phyloP scores from a whole-genome alignment of 2,329 filamentous ascomycete species.

The Dryadomyces quercivorus region DNA sequence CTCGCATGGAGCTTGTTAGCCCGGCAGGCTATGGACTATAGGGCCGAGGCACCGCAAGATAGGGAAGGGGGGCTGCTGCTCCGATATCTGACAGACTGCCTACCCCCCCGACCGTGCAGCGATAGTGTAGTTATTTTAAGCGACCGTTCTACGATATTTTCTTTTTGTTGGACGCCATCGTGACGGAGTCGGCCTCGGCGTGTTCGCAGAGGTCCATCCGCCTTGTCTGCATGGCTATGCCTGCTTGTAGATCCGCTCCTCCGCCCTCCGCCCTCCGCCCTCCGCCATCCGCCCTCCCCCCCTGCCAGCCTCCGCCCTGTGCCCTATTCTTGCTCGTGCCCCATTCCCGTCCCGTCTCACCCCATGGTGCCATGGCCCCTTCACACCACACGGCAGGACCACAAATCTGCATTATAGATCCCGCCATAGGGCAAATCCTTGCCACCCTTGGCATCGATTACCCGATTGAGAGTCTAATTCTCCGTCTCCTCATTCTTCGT shows the following conservation, averaged over 20 bases:
- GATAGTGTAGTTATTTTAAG: neutral
- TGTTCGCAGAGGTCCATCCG: neutral
- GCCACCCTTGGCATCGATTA: neutral
- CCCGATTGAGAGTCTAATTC: neutral
- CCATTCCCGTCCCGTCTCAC: neutral
- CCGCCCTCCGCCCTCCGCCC: neutral
- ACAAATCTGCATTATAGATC: too few relatives aligned
- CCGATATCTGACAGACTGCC: neutral
- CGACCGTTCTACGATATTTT: neutral
- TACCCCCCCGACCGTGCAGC: neutral
- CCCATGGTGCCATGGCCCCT: neutral
- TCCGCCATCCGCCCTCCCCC: neutral
- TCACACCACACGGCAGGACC: too few relatives aligned
- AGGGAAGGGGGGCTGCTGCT: neutral
- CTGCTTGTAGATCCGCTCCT: neutral
- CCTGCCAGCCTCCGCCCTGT: neutral
- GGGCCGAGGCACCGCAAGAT: too few relatives aligned
- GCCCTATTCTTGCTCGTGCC: neutral
- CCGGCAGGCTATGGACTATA: too few relatives aligned
- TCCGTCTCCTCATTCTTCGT: neutral
- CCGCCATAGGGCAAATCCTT: neutral
- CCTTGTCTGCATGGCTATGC: neutral
- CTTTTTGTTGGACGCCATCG: neutral
- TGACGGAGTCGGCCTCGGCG: neutral
- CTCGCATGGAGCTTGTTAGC: neutral